phyloP scores from a whole-genome alignment of 2,329 filamentous ascomycete species.

The Penicillium frequentans region DNA sequence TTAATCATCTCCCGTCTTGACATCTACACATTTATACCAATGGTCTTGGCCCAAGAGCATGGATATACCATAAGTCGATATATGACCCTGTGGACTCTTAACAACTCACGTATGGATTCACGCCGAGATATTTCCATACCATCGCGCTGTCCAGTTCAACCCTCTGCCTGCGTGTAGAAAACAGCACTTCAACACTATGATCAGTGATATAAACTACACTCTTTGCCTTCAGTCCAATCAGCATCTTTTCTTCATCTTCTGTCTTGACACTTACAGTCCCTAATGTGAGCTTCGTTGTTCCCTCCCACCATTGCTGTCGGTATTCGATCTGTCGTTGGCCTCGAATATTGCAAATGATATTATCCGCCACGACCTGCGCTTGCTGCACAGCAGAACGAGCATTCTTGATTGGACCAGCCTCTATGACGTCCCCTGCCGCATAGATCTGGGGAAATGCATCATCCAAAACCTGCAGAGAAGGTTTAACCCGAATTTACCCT shows the following conservation, averaged over 20 bases:
- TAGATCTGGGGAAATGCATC: slow-evolving; percentile 55
- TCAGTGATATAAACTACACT: slow-evolving; percentile 49
- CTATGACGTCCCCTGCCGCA: slow-evolving; percentile 64
- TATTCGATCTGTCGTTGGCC: slow-evolving; percentile 28
- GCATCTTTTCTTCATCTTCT: not conserved
- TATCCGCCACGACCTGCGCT: slow-evolving; percentile 54
- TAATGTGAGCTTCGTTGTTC: slow-evolving; percentile 55
- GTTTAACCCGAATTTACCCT: slow-evolving; percentile 51
- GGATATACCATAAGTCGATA: too few species aligned
- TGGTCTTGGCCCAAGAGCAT: too few species aligned
- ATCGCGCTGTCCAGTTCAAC: slow-evolving; percentile 47
- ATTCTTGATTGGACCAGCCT: slow-evolving; percentile 50
- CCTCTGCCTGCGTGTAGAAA: slow-evolving; percentile 33
- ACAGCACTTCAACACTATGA: slow-evolving; percentile 46
- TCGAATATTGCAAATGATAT: slow-evolving; percentile 52
- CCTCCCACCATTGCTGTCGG: slow-evolving; percentile 7
- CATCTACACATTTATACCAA: too few species aligned
- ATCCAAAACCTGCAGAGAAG: slow-evolving; percentile 59
- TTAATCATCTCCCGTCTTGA: too few species aligned
- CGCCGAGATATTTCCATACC: slow-evolving; percentile 36
- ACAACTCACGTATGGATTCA: not conserved
- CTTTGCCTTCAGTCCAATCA: slow-evolving; percentile 34
- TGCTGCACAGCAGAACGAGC: slow-evolving; percentile 57
- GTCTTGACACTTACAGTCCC: slow-evolving; percentile 48
- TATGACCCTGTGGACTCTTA: too few species aligned